Evolutionary conservation across 257 asterid genomes (phyloP).

Genomic region (Datura wrightii): DNA sequence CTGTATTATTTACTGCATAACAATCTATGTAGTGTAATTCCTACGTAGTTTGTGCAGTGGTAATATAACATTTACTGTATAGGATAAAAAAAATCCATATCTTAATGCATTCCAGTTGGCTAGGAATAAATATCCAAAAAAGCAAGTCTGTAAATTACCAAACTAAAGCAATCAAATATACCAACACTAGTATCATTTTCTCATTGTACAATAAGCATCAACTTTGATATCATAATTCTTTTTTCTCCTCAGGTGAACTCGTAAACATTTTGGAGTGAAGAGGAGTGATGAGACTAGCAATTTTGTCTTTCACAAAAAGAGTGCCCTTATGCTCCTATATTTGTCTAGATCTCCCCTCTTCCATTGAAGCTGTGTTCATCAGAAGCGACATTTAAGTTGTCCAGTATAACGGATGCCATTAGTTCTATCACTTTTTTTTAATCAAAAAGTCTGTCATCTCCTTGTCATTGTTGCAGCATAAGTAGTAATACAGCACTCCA

Average conservation of each 20-base stretch:
- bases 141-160: neutral
- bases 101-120: neutral
- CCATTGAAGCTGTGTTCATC: neutral
- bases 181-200: conserved; percentile 7
- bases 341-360: neutral
- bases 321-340: neutral
- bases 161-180: neutral
- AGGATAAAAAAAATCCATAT: neutral
- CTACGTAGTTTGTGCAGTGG: neutral
- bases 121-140: neutral
- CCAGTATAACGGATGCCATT: neutral
- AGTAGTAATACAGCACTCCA: neutral
- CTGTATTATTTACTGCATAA: neutral
- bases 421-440: neutral
- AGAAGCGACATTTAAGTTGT: neutral
- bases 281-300: neutral
- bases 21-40: neutral
- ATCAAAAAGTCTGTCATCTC: neutral
- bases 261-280: neutral
- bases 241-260: conserved; percentile 5
- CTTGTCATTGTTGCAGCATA: neutral
- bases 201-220: neutral
- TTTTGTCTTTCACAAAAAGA: neutral
- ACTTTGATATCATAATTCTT: neutral
- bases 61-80: neutral